phyloP scores from a whole-genome alignment of 352 stramenopile genomes.

The Phytophthora sp. region DNA sequence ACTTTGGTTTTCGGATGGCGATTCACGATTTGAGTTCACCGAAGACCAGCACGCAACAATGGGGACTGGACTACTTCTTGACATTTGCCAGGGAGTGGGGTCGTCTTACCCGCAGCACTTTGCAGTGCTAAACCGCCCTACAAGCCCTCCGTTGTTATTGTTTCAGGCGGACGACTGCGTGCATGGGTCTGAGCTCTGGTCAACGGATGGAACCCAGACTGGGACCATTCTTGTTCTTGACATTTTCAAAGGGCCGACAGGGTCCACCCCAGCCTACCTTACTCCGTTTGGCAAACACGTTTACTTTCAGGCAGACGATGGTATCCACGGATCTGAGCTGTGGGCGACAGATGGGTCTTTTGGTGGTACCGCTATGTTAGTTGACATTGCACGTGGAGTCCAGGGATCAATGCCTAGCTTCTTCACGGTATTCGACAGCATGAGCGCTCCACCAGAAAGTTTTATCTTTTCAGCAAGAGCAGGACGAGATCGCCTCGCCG shows the following conservation, averaged over 20 bases:
- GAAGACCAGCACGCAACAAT: constrained; percentile 33
- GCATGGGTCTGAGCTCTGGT: constrained; percentile 85
- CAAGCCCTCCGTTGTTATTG: constrained; percentile 40
- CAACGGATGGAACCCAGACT: constrained; percentile 51
- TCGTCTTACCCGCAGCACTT: constrained; percentile 67
- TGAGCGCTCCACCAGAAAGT: not conserved
- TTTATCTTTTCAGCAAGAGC: constrained; percentile 47
- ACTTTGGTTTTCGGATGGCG: constrained; percentile 66
- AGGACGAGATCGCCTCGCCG: constrained; percentile 32
- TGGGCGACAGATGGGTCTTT: constrained; percentile 74
- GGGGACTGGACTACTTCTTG: constrained; percentile 55
- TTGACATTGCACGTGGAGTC: constrained; percentile 62
- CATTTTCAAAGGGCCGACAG: constrained; percentile 45
- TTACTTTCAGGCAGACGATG: constrained; percentile 88
- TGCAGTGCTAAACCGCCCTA: constrained; percentile 20
- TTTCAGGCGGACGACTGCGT: constrained; percentile 89
- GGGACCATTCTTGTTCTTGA: constrained; percentile 71
- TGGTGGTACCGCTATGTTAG: constrained; percentile 55
- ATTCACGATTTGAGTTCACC: constrained; percentile 31
- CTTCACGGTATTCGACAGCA: constrained; percentile 39
- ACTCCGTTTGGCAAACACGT: constrained; percentile 46
- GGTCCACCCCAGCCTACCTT: constrained; percentile 62
- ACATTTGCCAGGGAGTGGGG: constrained; percentile 53
- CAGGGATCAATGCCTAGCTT: constrained; percentile 42
- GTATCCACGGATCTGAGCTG: constrained; percentile 74